Conservation (phyloP, 192 early-diverging fungal species). For the Podila epigama region DNA sequence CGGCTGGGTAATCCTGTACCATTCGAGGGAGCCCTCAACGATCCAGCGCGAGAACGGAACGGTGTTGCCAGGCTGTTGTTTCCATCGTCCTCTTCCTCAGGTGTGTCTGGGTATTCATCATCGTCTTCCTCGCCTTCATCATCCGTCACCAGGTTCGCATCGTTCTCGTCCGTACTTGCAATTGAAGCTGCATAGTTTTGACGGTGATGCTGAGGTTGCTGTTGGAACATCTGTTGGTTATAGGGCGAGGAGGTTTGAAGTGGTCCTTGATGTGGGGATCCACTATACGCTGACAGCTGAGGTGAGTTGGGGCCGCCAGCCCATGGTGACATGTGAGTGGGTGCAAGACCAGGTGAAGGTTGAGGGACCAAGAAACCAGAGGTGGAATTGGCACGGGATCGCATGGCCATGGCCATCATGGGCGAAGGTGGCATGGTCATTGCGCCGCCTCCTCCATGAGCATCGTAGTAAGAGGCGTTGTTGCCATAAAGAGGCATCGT, state of each 20-base stretch:
- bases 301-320: conserved; percentile 18
- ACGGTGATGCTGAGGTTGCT: too few species aligned
- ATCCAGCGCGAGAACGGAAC: conserved; percentile 31
- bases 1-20: conserved; percentile 6
- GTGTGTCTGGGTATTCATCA: conserved; percentile 41
- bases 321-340: conserved; percentile 35
- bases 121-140: conserved; percentile 47
- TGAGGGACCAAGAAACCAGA: conserved; percentile 38
- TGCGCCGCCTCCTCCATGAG: too few species aligned
- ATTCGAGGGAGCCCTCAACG: conserved; percentile 35
- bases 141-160: conserved; percentile 39
- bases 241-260: conserved; percentile 27
- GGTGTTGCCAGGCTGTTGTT: conserved; percentile 9
- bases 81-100: conserved; percentile 32
- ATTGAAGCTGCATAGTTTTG: conserved; percentile 26
- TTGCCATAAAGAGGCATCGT: conserved; percentile 2
- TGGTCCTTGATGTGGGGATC: conserved; percentile 27
- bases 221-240: conserved; percentile 22
- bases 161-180: conserved; percentile 42
- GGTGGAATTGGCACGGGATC: conserved; percentile 36
- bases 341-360: conserved; percentile 30
- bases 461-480: too few species aligned
- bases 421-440: conserved; percentile 17
- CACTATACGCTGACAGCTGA: conserved; percentile 22
- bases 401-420: conserved; percentile 45